Base-by-base conservation (phyloP, 805 yeast species). In the Ogataea henricii region DNA sequence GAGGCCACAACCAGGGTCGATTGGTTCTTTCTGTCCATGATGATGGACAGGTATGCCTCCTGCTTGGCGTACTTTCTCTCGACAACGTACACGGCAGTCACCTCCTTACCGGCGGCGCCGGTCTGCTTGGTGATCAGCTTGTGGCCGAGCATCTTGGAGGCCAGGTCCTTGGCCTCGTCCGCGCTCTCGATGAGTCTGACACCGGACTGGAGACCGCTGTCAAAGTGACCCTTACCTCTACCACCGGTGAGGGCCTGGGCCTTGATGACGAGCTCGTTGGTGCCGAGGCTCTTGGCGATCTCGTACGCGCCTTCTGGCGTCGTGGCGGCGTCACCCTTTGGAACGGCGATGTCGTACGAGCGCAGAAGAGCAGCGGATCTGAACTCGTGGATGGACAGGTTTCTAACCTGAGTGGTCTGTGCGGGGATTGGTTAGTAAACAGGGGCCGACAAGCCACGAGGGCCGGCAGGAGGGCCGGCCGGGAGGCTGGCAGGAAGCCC, bases 211-310 rank as follows among this genome's bases (percentile, higher is more conserved):
- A 89, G 82, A 45, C 99, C 99, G 62, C 83, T 84, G 74, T 91
- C 97, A 58, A 94, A 91, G 72, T 89, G 91, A 55, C 99, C 99
- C 73, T 94, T 94, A 74, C 99, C 99, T 74, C 99, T 85, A 67
- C 99, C 99, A 74, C 99, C 99, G 50, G 99, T 91, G 65, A 94
- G 80, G 41, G 97, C 97, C 76, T 94, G 99, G 53, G 99, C 99
- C 78, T 94, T 94, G 70, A 94, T 79, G 55, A 94, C 99, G 71
- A 94, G 76, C 62, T 87, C 95, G 64, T 84, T 83, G 57, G 87
- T 78, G 59, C 79, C 78, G 65, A 94, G 78, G 48, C 76, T 72
- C 72, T 84, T 79, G 59, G 98, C 98, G 45, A 85, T 83, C 50
- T 84, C 77, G 68, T 69, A 87, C 36, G 98, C 98, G 55, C 86